Evolutionary conservation across 2,329 filamentous ascomycete species (phyloP).

Genomic region (Ascocoryne sarcoides): DNA sequence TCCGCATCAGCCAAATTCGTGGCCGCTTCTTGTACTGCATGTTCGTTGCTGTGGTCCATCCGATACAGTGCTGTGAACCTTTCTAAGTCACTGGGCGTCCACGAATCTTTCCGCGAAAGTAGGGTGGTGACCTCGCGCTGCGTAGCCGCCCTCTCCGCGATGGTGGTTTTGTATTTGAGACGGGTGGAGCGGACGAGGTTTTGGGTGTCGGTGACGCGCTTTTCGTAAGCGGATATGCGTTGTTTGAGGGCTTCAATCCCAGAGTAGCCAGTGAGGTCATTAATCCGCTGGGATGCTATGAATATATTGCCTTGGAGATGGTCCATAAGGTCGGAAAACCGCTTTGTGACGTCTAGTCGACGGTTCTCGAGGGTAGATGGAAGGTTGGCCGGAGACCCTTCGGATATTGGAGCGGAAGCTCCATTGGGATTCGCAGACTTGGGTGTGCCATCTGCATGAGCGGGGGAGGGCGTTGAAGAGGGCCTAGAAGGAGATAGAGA

Average conservation of each 20-base stretch:
- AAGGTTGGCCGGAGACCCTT: constrained; percentile 28
- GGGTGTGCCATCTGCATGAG: background rate
- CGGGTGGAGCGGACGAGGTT: constrained; percentile 62
- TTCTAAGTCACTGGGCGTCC: constrained; percentile 80
- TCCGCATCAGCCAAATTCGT: constrained; percentile 68
- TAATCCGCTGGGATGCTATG: constrained; percentile 78
- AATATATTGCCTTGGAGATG: constrained; percentile 78
- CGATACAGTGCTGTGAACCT: constrained; percentile 90
- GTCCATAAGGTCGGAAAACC: constrained; percentile 73
- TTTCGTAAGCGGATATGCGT: constrained; percentile 63
- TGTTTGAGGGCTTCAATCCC: constrained; percentile 79
- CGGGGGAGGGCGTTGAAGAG: constrained; percentile 2
- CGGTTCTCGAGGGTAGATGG: constrained; percentile 39
- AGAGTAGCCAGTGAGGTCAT: constrained; percentile 89
- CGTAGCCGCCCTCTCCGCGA: constrained; percentile 72
- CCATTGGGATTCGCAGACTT: background rate
- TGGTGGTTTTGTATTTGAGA: constrained; percentile 71
- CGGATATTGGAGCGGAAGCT: background rate
- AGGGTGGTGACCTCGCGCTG: constrained; percentile 94
- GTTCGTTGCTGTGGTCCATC: constrained; percentile 87
- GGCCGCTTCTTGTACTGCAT: constrained; percentile 65
- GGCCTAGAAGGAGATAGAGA: constrained; percentile 8
- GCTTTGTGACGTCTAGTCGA: constrained; percentile 35
- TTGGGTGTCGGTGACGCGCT: constrained; percentile 50
- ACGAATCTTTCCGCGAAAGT: constrained; percentile 86